Percentiles rank a stretch among this genome's conserved stretches.
These are phyloP conservation scores for Penicillium sp. DNA, from an alignment of 2,329 filamentous ascomycete genomes.

Conservation along the genomic window DNA sequence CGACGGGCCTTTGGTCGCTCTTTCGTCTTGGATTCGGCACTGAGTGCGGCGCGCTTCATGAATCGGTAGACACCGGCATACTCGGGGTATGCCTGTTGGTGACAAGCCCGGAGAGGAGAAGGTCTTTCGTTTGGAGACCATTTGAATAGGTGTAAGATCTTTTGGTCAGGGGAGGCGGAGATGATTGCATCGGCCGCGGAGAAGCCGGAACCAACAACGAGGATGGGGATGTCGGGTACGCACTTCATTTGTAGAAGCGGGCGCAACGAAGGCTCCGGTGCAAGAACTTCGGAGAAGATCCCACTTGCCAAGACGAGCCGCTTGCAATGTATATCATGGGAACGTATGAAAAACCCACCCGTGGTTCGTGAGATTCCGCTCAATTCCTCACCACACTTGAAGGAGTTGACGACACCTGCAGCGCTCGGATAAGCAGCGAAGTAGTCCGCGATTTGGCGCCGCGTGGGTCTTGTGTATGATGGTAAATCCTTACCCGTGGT, in stretches of 20 bases:
- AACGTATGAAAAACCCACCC: slow-evolving; percentile 53
- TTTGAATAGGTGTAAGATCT: slow-evolving; percentile 60
- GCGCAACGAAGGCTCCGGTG: slow-evolving; percentile 51
- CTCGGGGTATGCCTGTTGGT: slow-evolving; percentile 63
- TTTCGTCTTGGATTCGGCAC: slow-evolving; percentile 14
- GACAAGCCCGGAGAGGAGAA: slow-evolving; percentile 60
- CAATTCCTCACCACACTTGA: slow-evolving; percentile 47
- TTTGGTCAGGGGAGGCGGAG: slow-evolving; percentile 44
- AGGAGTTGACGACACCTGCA: slow-evolving; percentile 52
- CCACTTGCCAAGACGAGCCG: slow-evolving; percentile 61
- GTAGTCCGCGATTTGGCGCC: slow-evolving; percentile 58
- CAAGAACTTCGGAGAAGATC: slow-evolving; percentile 58
- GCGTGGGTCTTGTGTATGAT: slow-evolving; percentile 57
- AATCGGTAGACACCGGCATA: slow-evolving; percentile 61
- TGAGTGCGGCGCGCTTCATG: slow-evolving; percentile 56
- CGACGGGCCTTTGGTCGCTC: slow-evolving; percentile 30
- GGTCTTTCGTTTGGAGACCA: slow-evolving; percentile 59
- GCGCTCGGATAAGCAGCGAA: slow-evolving; percentile 55
- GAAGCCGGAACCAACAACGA: slow-evolving; percentile 64
- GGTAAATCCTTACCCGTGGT: slow-evolving; percentile 46
- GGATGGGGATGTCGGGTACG: slow-evolving; percentile 42
- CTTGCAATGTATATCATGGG: slow-evolving; percentile 56
- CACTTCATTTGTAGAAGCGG: slow-evolving; percentile 44
- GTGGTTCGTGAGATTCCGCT: slow-evolving; percentile 46
- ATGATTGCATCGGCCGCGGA: slow-evolving; percentile 64